Evolutionary conservation across 106 monocot genomes (phyloP).

Genomic region (Phalaenopsis equestris): DNA sequence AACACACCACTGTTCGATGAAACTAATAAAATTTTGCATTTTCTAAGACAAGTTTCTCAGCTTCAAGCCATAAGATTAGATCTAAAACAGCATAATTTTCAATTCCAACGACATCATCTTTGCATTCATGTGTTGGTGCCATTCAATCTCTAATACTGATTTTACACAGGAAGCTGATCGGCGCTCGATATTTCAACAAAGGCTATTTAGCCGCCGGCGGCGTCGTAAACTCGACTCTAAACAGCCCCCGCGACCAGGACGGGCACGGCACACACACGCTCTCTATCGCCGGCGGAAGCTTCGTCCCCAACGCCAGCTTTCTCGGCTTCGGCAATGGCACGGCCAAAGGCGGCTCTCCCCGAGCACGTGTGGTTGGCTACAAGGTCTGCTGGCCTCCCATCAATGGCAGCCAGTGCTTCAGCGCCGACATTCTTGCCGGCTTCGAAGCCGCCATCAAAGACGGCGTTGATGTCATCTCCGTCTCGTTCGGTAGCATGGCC

Average conservation of each 20-base stretch:
- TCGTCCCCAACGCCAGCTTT: slow-evolving; percentile 15
- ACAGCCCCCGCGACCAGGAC: slow-evolving; percentile 14
- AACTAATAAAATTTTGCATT: no score
- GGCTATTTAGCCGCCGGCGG: slow-evolving; percentile 4
- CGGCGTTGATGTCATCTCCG: slow-evolving; percentile 44
- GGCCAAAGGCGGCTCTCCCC: slow-evolving; percentile 42
- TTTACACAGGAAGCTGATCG: slow-evolving; percentile 16
- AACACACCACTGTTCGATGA: no score
- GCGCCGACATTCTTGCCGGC: slow-evolving; percentile 39
- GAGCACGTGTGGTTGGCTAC: slow-evolving; percentile 42
- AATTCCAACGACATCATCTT: no score
- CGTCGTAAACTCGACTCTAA: slow-evolving; percentile 6
- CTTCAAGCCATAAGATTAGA: no score
- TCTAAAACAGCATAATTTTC: no score
- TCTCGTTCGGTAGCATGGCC: slow-evolving; percentile 28
- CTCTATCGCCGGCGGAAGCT: slow-evolving; percentile 19
- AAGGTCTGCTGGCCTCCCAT: slow-evolving; percentile 26
- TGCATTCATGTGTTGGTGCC: no score
- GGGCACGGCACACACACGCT: slow-evolving; percentile 32
- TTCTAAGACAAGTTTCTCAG: no score
- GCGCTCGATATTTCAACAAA: slow-evolving; percentile 20
- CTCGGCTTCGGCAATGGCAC: slow-evolving; percentile 38
- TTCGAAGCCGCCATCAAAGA: slow-evolving; percentile 38
- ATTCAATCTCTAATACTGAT: no score
- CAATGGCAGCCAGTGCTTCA: slow-evolving; percentile 20